A percentile compares a stretch with the other conserved stretches of the same genome.
Conservation (phyloP, 2,329 filamentous ascomycete genomes). For the Berkeleyomyces rouxiae region DNA sequence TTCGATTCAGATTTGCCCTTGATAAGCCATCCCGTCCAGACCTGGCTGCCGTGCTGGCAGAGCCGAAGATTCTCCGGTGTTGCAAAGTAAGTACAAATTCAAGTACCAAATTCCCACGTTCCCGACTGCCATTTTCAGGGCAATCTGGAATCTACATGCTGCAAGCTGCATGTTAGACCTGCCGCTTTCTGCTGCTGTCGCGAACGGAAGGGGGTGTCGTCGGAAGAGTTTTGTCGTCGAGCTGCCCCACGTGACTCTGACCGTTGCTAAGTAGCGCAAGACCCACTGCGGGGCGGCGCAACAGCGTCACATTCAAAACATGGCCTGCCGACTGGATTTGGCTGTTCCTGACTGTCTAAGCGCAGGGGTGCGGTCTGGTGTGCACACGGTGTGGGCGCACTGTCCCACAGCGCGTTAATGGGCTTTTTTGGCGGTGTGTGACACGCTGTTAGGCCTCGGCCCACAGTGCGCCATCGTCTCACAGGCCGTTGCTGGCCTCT, state of each 20-base stretch:
- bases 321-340: not conserved
- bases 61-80: not conserved
- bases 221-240: not conserved
- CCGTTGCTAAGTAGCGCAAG: constrained; percentile 1
- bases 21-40: not conserved
- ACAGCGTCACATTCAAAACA: constrained; percentile 5
- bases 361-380: not conserved
- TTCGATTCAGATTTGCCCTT: not conserved
- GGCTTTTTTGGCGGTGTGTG: too few relatives aligned
- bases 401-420: not conserved
- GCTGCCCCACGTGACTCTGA: not conserved
- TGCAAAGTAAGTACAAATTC: not conserved
- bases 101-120: too few relatives aligned
- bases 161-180: not conserved
- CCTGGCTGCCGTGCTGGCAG: not conserved
- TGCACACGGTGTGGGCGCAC: not conserved
- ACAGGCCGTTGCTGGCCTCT: not conserved
- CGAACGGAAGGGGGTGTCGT: not conserved
- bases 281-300: constrained; percentile 3
- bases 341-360: constrained; percentile 2
- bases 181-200: not conserved
- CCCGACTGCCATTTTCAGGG: not conserved
- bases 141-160: not conserved
- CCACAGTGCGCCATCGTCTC: not conserved
- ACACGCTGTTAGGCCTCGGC: not conserved